These are phyloP conservation scores for Clitopilus passeckerianus DNA, from an alignment of 768 basidiomycete genomes.

Conservation along the genomic window DNA sequence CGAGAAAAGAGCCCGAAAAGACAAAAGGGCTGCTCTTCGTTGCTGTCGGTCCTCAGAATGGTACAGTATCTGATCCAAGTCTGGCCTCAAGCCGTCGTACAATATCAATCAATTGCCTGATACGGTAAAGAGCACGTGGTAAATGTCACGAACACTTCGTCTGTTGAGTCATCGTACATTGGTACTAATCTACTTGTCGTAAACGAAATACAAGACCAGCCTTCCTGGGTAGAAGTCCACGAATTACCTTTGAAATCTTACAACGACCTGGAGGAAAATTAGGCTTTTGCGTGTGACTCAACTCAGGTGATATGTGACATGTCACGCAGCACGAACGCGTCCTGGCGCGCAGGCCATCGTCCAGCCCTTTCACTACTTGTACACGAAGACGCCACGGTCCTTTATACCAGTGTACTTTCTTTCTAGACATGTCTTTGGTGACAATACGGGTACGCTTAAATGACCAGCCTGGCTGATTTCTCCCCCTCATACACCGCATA, in stretches of 20 bases:
- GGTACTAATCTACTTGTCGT: too few species aligned
- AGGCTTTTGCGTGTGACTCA: not conserved
- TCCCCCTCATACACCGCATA: conserved; percentile 16
- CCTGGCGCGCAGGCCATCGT: not conserved
- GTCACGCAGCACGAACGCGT: not conserved
- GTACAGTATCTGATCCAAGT: not conserved
- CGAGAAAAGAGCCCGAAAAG: not conserved
- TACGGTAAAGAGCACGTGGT: not conserved
- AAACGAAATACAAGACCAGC: too few species aligned
- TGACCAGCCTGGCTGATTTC: not conserved
- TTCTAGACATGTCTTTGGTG: conserved; percentile 55
- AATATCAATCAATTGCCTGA: not conserved
- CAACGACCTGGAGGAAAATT: too few species aligned
- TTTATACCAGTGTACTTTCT: not conserved
- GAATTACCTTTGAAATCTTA: too few species aligned
- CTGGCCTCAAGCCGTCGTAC: not conserved
- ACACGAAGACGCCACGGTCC: not conserved
- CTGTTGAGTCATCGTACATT: not conserved
- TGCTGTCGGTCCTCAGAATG: not conserved
- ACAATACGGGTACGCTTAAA: conserved; percentile 53
- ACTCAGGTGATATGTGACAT: not conserved
- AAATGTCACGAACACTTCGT: not conserved
- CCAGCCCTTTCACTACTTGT: not conserved
- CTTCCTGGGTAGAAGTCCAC: too few species aligned
- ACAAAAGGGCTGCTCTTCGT: not conserved